Conservation (phyloP, 1,284 basidiomycete species). For the Leccinum subrobustum region DNA sequence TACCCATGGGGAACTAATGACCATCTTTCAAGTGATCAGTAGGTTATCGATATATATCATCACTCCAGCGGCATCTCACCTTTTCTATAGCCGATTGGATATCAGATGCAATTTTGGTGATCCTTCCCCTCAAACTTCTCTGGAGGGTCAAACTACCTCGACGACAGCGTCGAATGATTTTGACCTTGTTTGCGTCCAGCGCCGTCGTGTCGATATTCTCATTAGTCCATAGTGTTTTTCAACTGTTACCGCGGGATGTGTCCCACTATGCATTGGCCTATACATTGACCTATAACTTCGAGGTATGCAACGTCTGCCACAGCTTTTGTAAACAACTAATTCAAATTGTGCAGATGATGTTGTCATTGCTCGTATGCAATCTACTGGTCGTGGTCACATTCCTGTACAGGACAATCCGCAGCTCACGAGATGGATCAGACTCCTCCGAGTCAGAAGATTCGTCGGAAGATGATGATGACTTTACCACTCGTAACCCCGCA, state of each 20-base stretch:
- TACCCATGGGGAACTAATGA: neutral
- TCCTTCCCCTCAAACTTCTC: neutral
- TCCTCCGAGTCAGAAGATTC: neutral
- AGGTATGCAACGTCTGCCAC: neutral
- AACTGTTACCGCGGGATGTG: neutral
- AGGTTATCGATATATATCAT: neutral
- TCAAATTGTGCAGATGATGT: neutral
- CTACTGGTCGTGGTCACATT: neutral
- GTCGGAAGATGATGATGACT: neutral
- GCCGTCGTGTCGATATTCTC: neutral
- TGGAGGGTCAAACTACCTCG: neutral
- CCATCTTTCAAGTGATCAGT: neutral
- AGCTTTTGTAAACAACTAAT: neutral
- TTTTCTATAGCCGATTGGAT: neutral
- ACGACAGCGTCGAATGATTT: neutral
- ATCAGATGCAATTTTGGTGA: neutral
- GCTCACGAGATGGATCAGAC: neutral
- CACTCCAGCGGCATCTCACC: neutral
- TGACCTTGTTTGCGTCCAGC: neutral
- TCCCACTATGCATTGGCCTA: neutral
- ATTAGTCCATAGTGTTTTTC: neutral
- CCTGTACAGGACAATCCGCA: neutral
- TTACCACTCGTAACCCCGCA: neutral
- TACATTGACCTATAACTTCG: neutral
- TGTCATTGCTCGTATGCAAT: neutral